Percentiles rank a stretch among this genome's conserved stretches.
phyloP scores from a whole-genome alignment of 2,329 filamentous ascomycete species.

The Sclerotiophoma versabilis region DNA sequence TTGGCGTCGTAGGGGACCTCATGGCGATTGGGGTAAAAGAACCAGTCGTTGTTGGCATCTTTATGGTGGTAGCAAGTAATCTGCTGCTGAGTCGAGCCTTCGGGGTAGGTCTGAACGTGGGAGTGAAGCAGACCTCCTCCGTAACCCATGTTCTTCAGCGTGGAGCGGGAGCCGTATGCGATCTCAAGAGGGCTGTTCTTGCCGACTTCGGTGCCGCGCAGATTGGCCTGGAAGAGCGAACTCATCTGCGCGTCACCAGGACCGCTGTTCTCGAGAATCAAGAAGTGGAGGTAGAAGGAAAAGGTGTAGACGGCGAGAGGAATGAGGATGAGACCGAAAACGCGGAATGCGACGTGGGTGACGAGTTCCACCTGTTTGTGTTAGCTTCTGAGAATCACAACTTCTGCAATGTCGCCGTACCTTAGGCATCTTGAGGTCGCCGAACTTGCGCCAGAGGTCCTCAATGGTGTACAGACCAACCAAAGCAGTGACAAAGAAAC shows the following conservation, averaged over 20 bases:
- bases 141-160: constrained; percentile 99
- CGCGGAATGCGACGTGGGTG: constrained; percentile 79
- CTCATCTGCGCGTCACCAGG: constrained; percentile 99
- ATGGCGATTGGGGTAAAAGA: constrained; percentile 91
- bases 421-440: constrained; percentile 88
- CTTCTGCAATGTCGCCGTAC: constrained; percentile 50
- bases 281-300: constrained; percentile 93
- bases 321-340: constrained; percentile 86
- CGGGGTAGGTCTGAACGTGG: constrained; percentile 93
- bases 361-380: constrained; percentile 66
- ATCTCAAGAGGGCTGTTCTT: constrained; percentile 94
- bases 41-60: constrained; percentile 99
- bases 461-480: constrained; percentile 96
- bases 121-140: constrained; percentile 95
- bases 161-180: constrained; percentile 85
- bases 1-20: constrained; percentile 76
- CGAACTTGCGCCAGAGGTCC: constrained; percentile 98
- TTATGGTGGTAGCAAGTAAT: constrained; percentile 99
- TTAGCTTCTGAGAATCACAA: constrained; percentile 21
- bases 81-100: constrained; percentile 93
- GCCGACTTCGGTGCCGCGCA: constrained; percentile 91
- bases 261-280: constrained; percentile 89
- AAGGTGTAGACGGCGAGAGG: constrained; percentile 93
- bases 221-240: constrained; percentile 97
- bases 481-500: constrained; percentile 91